Conservation (phyloP, 2,329 filamentous ascomycete species). For the Colletotrichum magnum region DNA sequence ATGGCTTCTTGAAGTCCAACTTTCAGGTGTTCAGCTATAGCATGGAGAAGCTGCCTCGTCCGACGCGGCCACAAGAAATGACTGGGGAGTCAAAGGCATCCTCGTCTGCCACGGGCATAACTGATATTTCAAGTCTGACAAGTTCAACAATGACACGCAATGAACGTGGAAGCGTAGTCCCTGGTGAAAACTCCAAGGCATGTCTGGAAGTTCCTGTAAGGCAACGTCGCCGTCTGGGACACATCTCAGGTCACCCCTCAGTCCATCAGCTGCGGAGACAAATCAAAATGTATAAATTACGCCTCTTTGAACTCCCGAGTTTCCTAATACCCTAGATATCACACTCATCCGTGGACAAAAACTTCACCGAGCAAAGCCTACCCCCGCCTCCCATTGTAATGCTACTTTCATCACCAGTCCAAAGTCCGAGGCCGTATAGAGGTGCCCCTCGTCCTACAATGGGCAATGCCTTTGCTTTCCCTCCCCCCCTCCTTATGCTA, state of each 20-base stretch:
- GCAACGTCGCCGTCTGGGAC: too few relatives aligned
- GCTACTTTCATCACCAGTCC: conserved; percentile 30
- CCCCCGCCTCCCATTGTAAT: conserved; percentile 2
- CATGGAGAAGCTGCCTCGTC: too few relatives aligned
- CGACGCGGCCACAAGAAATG: too few relatives aligned
- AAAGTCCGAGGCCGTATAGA: conserved; percentile 27
- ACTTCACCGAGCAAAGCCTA: conserved; percentile 16
- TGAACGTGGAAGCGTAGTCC: too few relatives aligned
- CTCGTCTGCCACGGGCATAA: too few relatives aligned
- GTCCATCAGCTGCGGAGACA: conserved; percentile 5
- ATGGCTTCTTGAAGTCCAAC: too few relatives aligned
- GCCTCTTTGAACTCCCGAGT: conserved; percentile 40
- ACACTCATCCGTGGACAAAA: conserved; percentile 32
- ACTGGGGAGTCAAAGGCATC: too few relatives aligned
- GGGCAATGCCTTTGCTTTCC: conserved; percentile 11
- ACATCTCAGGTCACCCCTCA: background rate
- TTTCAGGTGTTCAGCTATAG: too few relatives aligned
- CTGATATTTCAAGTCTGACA: too few relatives aligned
- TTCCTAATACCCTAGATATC: conserved; percentile 40
- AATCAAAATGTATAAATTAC: conserved; percentile 39
- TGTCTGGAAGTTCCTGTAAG: too few relatives aligned
- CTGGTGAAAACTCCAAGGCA: too few relatives aligned
- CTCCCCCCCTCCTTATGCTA: conserved; percentile 32
- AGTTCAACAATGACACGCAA: too few relatives aligned
- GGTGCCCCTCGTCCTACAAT: conserved; percentile 17